Conservation (phyloP, 228 moss, liverwort and hornwort genomes). For the Sphagnum fallax region DNA sequence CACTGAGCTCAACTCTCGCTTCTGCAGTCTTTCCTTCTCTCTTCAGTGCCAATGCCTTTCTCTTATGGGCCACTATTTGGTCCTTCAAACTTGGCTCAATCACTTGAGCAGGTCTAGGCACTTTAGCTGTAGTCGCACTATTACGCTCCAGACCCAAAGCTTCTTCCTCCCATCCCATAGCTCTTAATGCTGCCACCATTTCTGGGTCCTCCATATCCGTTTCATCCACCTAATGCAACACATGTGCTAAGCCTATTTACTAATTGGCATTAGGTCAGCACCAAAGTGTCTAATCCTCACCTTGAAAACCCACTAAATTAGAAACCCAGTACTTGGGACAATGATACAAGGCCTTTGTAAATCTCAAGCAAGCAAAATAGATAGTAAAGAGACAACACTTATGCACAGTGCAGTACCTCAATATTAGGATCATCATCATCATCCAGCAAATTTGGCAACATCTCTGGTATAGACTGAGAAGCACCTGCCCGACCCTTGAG, state of each 20-base stretch:
- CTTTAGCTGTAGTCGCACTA: constrained; percentile 21
- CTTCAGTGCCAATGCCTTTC: constrained; percentile 72
- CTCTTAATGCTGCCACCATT: constrained; percentile 77
- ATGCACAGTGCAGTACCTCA: constrained; percentile 33
- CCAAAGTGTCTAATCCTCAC: no score
- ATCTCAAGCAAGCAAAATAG: no score
- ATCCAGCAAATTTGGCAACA: constrained; percentile 31
- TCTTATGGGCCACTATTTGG: constrained; percentile 66
- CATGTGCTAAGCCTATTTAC: no score
- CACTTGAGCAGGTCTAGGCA: constrained; percentile 6
- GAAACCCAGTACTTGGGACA: no score
- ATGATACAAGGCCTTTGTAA: no score
- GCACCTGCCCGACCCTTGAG: constrained; percentile 19
- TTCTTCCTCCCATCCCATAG: constrained; percentile 94
- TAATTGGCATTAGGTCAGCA: no score
- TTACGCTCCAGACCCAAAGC: constrained; percentile 55
- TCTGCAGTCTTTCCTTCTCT: constrained; percentile 74
- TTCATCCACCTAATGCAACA: constrained; percentile 54
- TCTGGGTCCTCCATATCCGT: constrained; percentile 88
- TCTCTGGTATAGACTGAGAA: constrained; percentile 30
- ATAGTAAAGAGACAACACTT: no score
- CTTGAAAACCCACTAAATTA: no score
- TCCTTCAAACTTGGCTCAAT: constrained; percentile 45
- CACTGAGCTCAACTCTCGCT: constrained; percentile 70
- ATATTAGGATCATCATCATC: constrained; percentile 77